Percentiles rank a stretch among this genome's conserved stretches.
Conservation (phyloP, 441 rosid genomes). For the Hura crepitans region DNA sequence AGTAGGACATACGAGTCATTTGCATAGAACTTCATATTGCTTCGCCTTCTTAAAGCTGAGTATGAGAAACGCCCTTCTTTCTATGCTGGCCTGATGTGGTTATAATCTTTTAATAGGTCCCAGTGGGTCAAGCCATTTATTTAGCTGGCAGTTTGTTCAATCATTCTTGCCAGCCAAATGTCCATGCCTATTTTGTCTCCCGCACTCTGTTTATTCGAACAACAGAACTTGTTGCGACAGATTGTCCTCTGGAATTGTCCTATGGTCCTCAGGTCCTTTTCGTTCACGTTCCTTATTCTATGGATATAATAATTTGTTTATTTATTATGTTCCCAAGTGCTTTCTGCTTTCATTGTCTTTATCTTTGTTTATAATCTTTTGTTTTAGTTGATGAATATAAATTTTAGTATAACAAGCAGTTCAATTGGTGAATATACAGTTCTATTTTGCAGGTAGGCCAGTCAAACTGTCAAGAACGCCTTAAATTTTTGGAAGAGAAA, state of each 20-base stretch:
- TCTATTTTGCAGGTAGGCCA: conserved; percentile 63
- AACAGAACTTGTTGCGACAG: conserved; percentile 52
- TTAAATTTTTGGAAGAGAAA: conserved; percentile 60
- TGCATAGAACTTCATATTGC: not conserved
- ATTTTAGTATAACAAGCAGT: not conserved
- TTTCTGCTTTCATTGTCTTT: not conserved
- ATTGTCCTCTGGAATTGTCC: conserved; percentile 71
- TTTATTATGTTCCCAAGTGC: not conserved
- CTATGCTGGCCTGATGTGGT: conserved; percentile 18
- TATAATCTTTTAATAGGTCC: conserved; percentile 44
- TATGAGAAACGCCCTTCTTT: conserved; percentile 1
- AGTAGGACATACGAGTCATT: not conserved
- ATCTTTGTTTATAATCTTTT: not conserved
- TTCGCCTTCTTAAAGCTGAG: not conserved
- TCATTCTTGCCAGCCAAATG: conserved; percentile 85
- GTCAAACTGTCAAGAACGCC: conserved; percentile 64
- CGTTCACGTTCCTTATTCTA: not conserved
- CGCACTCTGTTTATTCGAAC: conserved; percentile 62
- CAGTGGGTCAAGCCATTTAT: conserved; percentile 80
- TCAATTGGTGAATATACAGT: conserved; percentile 12
- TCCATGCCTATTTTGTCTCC: conserved; percentile 80
- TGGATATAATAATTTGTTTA: not conserved
- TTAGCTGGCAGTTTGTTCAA: conserved; percentile 68
- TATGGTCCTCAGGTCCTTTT: conserved; percentile 79
- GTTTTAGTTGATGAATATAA: not conserved